Evolutionary conservation across 2,329 filamentous ascomycete genomes (phyloP), one percentile per base, ranked within the genome.

Genomic region (Falciphora oryzae): DNA sequence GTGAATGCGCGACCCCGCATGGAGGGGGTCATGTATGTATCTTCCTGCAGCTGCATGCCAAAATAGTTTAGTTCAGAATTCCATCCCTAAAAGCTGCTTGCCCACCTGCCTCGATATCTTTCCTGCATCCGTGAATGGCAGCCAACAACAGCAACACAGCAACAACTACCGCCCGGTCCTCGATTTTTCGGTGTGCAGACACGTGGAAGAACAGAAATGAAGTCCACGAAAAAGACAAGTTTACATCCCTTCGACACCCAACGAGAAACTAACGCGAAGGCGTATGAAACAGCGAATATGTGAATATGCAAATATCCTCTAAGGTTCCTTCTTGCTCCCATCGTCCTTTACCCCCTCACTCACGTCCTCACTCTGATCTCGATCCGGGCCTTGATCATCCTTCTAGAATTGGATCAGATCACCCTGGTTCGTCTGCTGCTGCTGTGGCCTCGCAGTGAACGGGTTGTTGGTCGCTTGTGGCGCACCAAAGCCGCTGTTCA

Each of bases 351-450:
- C 38, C 8, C 16, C 31, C 35, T 16, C 25, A 27, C 63, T 22
- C 61, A 7, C 5, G 4, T 28, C 27, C 11, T 58, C 27, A 10
- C 57, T 1, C 25, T 58, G 29, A 18, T 31, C 25, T 31, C 11
- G 22, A n/a, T 25, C 44, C 1, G 13, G 29, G 22, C 22, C 44
- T 25, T 18, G 31, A 27, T 8, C n/a, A 32, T 58, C 59, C 57
- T 16, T 53, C 64, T 82, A 89, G 69, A 89, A 87, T 72, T 88
- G 85, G 69, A 89, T 89, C 68, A 89, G 76, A 71, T 89, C 85
- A 18, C 72, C 73, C 67, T 75, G 73, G 59, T 64, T 78, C 68
- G 81, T 80, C 65, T 85, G 81, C 67, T 80, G 79, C 70, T 82
- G 81, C 70, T 83, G 83, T 67, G 82, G 80, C 67, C 78, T 75